Evolutionary conservation across 805 yeast genomes (phyloP), one percentile per base, ranked within the genome.

Genomic region (Myxozyma udenii): DNA sequence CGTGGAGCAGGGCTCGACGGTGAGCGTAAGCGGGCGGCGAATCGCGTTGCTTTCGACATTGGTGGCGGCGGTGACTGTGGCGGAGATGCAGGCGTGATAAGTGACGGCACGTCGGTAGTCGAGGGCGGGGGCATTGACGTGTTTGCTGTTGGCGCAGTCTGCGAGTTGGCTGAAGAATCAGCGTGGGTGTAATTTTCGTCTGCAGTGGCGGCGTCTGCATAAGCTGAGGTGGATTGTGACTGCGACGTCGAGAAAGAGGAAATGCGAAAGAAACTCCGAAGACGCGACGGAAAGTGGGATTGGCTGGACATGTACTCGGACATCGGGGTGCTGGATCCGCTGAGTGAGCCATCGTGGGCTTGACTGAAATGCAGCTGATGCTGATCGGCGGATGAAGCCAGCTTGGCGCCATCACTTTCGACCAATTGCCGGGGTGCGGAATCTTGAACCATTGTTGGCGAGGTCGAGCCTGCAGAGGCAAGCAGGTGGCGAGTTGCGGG

Each of bases 221-320:
- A n/a, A n/a, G n/a, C n/a, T n/a, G n/a, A n/a, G n/a, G n/a, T n/a
- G n/a, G n/a, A n/a, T 41, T 25, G 43, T 12, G 26, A 26, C 35
- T 21, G 40, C 50, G 38, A 44, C 19, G 40, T 32, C 42, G 35
- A 19, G 33, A 28, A 28, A 14, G 33, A 14, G 12, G 33, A 28
- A 28, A 28, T 28, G 50, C 62, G 61, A 53, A 67, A 67, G 48
- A 67, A 58, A 48, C 53, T 64, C 46, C 64, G 63, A 37, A 67
- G 60, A 43, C 63, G 59, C 57, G 59, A 66, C n/a, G 69, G 68
- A 43, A 65, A 57, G 46, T 60, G 62, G 16, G 62, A 47, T 16
- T 41, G 19, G n/a, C n/a, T n/a, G n/a, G n/a, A n/a, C n/a, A n/a
- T n/a, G n/a, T n/a, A n/a, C n/a, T n/a, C n/a, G n/a, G n/a, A n/a